Base-by-base conservation (phyloP, 345 rosid species). In the Salix koriyanagi region DNA sequence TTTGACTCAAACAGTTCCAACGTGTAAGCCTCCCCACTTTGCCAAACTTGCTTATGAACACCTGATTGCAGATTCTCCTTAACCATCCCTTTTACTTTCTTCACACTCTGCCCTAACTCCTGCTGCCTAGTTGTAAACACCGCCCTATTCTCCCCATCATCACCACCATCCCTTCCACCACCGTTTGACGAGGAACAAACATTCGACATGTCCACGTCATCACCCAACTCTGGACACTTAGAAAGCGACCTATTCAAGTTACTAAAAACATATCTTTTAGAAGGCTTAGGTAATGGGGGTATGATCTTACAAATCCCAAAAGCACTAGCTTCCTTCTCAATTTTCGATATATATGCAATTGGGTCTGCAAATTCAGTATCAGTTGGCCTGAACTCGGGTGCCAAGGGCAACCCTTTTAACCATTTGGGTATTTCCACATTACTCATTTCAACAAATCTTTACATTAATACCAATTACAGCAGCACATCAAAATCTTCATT, bases 341-440 rank as follows among this genome's bases (percentile, higher is more conserved):
- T 96, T 84, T 91, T 96, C 4, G 99, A 96, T 77, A 96, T 94
- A 58, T 96, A 96, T 15, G 97, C 98, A 81, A 96, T 89, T 65
- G 98, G 99, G 86, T 96, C 99, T 21, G 98, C 92, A 66, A 96
- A 94, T 85, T 96, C 99, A 32, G 99, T 96, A 76, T 96, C 99
- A 1, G 98, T 94, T 16, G 99, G 99, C 65, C 93, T 83, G 76
- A 86, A 96, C 77, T 88, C 97, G 12, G 99, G 99, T 50, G 99
- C 99, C 78, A 89, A 75, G 18, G 96, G 97, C 92, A 94, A 80
- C 74, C 81, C 87, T 76, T 92, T 79, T n/a, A 96, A 87, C 99
- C 99, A 96, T 81, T 82, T 81, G 34, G 97, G 97, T 71, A 94
- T 89, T 77, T 96, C 97, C 80, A 91, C 96, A 84, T 85, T 89